Percentiles rank a stretch among this genome's conserved stretches.
Conservation (phyloP, 331 rosid genomes). For the Acacia pycnantha region DNA sequence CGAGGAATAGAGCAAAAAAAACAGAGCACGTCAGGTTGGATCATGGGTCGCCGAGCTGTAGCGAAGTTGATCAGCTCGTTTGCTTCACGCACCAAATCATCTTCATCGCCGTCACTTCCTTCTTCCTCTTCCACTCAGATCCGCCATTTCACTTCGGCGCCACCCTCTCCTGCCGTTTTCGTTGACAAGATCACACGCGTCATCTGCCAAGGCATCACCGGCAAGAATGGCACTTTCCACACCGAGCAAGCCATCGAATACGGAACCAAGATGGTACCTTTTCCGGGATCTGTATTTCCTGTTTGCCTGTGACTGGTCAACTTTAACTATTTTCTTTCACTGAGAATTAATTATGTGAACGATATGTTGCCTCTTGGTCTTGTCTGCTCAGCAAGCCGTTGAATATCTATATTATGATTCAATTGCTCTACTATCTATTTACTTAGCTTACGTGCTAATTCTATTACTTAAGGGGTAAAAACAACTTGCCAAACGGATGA, state of each 20-base stretch:
- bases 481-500: neutral
- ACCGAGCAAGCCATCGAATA: slow-evolving; percentile 97
- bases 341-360: neutral
- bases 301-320: neutral
- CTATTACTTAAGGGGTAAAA: neutral
- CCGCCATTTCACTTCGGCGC: slow-evolving; percentile 62
- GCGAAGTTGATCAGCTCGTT: slow-evolving; percentile 32
- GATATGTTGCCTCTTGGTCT: neutral
- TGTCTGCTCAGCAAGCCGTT: neutral
- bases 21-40: neutral
- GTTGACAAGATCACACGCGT: slow-evolving; percentile 98
- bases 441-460: neutral
- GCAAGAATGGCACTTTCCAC: slow-evolving; percentile 94
- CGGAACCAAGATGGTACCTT: slow-evolving; percentile 89
- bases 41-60: slow-evolving; percentile 34
- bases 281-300: neutral
- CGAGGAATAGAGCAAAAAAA: neutral
- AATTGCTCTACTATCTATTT: neutral
- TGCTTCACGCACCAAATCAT: slow-evolving; percentile 34
- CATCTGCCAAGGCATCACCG: slow-evolving; percentile 97
- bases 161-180: slow-evolving; percentile 82
- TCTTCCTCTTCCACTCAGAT: slow-evolving; percentile 30
- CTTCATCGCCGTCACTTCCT: slow-evolving; percentile 3
- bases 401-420: neutral
- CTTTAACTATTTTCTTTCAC: neutral